Evolutionary conservation across 1,284 basidiomycete species (phyloP).

Genomic region (Tilletia indica): DNA sequence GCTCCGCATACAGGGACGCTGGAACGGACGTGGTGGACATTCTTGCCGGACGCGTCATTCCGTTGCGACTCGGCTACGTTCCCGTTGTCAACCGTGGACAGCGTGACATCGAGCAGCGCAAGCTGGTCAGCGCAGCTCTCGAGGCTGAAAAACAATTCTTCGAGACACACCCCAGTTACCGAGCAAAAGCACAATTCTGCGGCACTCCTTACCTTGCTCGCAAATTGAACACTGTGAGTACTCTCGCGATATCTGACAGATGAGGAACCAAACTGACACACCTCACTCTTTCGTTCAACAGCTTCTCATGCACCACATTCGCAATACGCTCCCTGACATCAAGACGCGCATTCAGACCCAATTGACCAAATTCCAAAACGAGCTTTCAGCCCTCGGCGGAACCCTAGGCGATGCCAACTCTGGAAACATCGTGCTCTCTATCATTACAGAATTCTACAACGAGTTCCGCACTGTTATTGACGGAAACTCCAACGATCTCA

Average conservation of each 20-base stretch:
- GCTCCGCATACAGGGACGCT: constrained; percentile 67
- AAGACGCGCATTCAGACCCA: constrained; percentile 86
- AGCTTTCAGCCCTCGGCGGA: constrained; percentile 82
- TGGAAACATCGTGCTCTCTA: constrained; percentile 81
- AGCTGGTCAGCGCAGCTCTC: constrained; percentile 78
- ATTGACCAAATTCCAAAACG: constrained; percentile 79
- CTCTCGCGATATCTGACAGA: not conserved
- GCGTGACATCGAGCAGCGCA: constrained; percentile 84
- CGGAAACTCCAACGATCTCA: constrained; percentile 91
- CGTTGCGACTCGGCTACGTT: constrained; percentile 90
- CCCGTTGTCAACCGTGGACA: constrained; percentile 97
- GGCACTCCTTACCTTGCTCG: constrained; percentile 95
- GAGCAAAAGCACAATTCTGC: constrained; percentile 89
- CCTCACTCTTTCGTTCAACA: constrained; percentile 15
- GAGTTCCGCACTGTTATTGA: constrained; percentile 96
- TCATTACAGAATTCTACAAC: constrained; percentile 94
- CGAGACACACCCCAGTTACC: constrained; percentile 86
- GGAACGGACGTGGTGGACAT: constrained; percentile 99
- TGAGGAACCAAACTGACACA: not conserved
- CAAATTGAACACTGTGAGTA: constrained; percentile 75
- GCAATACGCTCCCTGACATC: constrained; percentile 92
- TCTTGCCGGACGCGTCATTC: constrained; percentile 89
- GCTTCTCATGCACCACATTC: constrained; percentile 98
- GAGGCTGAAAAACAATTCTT: constrained; percentile 90
- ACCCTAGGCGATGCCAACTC: constrained; percentile 79